Base-by-base conservation (phyloP, 352 stramenopile genomes). In the Phytophthora sansomeana region DNA sequence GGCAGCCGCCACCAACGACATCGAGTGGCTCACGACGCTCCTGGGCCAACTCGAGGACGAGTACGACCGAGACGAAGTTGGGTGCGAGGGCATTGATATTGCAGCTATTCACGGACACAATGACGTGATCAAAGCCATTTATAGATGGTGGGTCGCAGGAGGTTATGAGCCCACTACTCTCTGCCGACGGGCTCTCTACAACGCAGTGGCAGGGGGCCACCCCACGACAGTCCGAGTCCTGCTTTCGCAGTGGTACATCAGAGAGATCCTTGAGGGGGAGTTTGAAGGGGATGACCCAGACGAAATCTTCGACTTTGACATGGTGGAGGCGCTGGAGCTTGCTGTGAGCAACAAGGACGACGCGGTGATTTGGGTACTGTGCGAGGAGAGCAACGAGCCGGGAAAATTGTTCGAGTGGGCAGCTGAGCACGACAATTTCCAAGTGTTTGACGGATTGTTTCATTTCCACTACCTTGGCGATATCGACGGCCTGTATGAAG, bases 1-100 rank as follows among this genome's bases (percentile, higher is more conserved):
- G n/a, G 53, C 53, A n/a, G 53, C 38, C 28, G 28, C 39, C 26
- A 39, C 14, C 28, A 41, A 51, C 41, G 28, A 52, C 5, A 60
- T 60, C 17, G 38, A 51, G 26, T 24, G 28, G 36, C 17, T 51
- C n/a, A 16, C 8, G 19, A 50, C 24, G 24, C 17, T 60, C 11
- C 41, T 60, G 29, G 17, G 8, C 39, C 39, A 32, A 32, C 14
- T 60, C 24, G 6, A 32, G 6, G 5, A 44, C 32, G 10, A 61
- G n/a, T 13, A 33, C 9, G 13, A 59, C 16, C 49, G 17, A 30
- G 38, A 21, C 26, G 26, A 59, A 17, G 52, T 49, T 13, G 52
- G 13, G 5, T 29, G 36, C 30, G 8, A 10, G 3, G 17, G 10
- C 24, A 50, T 6, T n/a, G 28, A 50, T 4, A 30, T 32, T 29